These are phyloP conservation scores for Corchorus olitorius DNA, from an alignment of 345 rosid genomes.

Conservation along the genomic window DNA sequence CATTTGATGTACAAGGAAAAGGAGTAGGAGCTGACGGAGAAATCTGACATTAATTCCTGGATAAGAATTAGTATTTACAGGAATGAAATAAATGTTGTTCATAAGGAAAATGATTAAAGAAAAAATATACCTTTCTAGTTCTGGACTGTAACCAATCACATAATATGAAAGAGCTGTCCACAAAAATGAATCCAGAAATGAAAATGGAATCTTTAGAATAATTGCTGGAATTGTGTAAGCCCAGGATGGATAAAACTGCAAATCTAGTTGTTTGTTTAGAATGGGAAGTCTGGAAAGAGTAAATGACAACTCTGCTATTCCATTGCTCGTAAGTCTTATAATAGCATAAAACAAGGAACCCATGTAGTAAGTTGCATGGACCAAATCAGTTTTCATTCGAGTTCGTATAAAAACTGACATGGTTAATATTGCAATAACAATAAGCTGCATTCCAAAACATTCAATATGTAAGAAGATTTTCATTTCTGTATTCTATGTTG, in stretches of 20 bases:
- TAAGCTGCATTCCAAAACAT: constrained; percentile 34
- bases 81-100: too few species aligned
- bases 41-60: constrained; percentile 33
- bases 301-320: constrained; percentile 41
- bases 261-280: constrained; percentile 50
- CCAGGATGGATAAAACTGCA: constrained; percentile 55
- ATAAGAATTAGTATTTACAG: too few species aligned
- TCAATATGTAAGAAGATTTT: not conserved
- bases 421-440: constrained; percentile 33
- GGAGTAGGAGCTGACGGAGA: constrained; percentile 38
- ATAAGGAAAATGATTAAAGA: not conserved
- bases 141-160: constrained; percentile 52
- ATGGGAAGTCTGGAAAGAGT: constrained; percentile 42
- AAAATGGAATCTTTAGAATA: constrained; percentile 47
- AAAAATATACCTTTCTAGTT: constrained; percentile 42
- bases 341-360: constrained; percentile 42
- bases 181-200: constrained; percentile 41
- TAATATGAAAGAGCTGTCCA: constrained; percentile 57
- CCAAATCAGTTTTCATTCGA: constrained; percentile 31
- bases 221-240: constrained; percentile 41
- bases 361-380: constrained; percentile 39
- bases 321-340: constrained; percentile 33
- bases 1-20: constrained; percentile 46
- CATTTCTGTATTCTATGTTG: not conserved
- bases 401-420: constrained; percentile 40